Percentiles rank a stretch among this genome's conserved stretches.
Evolutionary conservation across 139 green algal species (phyloP).

Genomic region (Chlorella ohadii): DNA sequence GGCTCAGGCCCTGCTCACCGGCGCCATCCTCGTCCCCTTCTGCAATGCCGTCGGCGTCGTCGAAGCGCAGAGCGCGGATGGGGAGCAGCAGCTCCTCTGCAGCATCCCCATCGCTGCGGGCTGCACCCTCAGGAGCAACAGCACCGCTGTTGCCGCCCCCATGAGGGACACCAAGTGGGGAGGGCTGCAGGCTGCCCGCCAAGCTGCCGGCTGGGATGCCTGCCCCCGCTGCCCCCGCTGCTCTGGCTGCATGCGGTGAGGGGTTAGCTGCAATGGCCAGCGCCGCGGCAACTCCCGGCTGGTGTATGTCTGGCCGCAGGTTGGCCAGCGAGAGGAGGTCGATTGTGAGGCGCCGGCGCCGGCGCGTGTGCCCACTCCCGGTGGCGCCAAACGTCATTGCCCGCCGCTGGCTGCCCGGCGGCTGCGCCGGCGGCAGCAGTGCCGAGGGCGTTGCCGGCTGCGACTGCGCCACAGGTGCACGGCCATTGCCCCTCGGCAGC

Average conservation of each 20-base stretch:
- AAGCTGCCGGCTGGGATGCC: background rate
- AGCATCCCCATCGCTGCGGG: no score
- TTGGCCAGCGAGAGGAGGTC: conserved; percentile 35
- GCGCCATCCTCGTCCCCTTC: background rate
- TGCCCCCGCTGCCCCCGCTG: conserved; percentile 1
- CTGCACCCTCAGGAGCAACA: no score
- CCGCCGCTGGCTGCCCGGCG: background rate
- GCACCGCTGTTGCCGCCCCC: background rate
- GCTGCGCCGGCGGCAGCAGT: background rate
- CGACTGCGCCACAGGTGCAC: background rate
- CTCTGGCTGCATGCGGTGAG: background rate
- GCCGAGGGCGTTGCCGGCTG: conserved; percentile 6
- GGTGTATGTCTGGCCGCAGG: conserved; percentile 23
- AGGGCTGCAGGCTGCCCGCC: background rate
- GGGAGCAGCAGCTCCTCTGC: conserved; percentile 9
- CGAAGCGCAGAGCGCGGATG: conserved; percentile 18
- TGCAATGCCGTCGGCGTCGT: background rate
- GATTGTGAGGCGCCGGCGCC: conserved; percentile 25
- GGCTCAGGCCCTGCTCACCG: background rate
- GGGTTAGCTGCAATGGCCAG: conserved; percentile 34
- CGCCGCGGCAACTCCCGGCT: conserved; percentile 29
- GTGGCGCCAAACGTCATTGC: background rate
- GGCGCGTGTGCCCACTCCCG: background rate
- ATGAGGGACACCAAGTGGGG: background rate
- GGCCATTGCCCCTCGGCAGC: background rate